phyloP scores from a whole-genome alignment of 2,329 filamentous ascomycete genomes.

The Cadophora gregata region DNA sequence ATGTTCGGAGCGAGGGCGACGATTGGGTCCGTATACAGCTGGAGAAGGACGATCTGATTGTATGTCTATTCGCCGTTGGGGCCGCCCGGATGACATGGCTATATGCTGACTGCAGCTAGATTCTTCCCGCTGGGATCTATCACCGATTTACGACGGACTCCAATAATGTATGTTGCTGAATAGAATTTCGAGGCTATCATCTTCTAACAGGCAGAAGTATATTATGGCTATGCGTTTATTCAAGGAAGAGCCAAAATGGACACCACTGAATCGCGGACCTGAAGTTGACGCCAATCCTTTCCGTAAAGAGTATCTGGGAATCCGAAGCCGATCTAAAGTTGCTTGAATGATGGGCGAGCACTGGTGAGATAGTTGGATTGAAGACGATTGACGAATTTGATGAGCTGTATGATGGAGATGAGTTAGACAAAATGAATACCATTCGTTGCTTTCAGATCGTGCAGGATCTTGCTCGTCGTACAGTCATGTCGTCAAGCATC shows the following conservation, averaged over 20 bases:
- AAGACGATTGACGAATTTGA: conserved; percentile 13
- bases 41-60: conserved; percentile 84
- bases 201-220: conserved; percentile 62
- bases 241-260: conserved; percentile 99
- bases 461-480: not conserved
- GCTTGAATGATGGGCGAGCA: not conserved
- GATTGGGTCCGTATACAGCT: conserved; percentile 88
- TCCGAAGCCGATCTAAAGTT: conserved; percentile 18
- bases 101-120: conserved; percentile 47
- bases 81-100: not conserved
- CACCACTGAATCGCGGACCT: conserved; percentile 79
- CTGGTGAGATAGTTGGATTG: not conserved
- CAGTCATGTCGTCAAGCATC: not conserved
- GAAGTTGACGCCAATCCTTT: conserved; percentile 81
- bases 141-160: conserved; percentile 96
- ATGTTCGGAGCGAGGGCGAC: conserved; percentile 82
- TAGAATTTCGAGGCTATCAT: not conserved
- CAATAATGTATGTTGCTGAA: conserved; percentile 72
- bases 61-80: conserved; percentile 30
- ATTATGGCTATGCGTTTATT: conserved; percentile 96
- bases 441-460: conserved; percentile 8
- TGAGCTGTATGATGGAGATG: conserved; percentile 10
- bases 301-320: conserved; percentile 75
- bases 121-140: conserved; percentile 93
- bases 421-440: not conserved